Evolutionary conservation across 805 yeast genomes (phyloP), one percentile per base, ranked within the genome.

Genomic region (Kodamaea hsintzibuensis): DNA sequence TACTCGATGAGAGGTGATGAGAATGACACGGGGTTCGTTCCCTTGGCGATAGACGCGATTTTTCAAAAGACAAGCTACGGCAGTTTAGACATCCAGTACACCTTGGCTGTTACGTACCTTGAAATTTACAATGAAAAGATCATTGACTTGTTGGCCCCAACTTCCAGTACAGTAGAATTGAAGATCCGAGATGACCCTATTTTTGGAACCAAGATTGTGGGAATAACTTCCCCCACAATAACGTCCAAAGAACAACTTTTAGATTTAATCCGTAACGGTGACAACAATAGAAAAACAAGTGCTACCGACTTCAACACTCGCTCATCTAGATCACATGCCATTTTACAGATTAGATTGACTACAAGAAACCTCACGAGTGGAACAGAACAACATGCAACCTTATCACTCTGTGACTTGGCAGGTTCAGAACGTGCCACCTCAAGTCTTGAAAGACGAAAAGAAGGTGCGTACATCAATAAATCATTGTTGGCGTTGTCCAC

Each of bases 341-440:
- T 93, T 18, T 83, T 93, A 7, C 85, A 89, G 66, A 78, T 95
- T 17, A 76, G 84, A 54, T 65, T 93, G 14, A 73, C 74, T 2
- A 67, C 75, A 3, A 73, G 77, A 1, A 81, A 80, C 65, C 52
- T 72, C 10, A 57, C 63, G 0, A 69, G 74, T 10, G 79, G 77
- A 4, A 59, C 65, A 0, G 79, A 76, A 51, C 72, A 70, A 13
- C 69, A 75, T 39, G 80, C 91, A 37, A 84, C 91, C 0, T 80
- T 93, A 33, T 89, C 93, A 35, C 77, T 93, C 53, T 93, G 98
- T 74, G 99, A 93, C 71, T 79, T 93, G 63, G 99, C 99, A 0
- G 99, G 99, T 27, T 88, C 96, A n/a, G 99, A 93, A 70, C 81
- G 88, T 50, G 83, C 86, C 2, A 77, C 89, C 0, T 72, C 82